Conservation (phyloP, 2,329 filamentous ascomycete genomes). For the Podosphaera fusca region DNA sequence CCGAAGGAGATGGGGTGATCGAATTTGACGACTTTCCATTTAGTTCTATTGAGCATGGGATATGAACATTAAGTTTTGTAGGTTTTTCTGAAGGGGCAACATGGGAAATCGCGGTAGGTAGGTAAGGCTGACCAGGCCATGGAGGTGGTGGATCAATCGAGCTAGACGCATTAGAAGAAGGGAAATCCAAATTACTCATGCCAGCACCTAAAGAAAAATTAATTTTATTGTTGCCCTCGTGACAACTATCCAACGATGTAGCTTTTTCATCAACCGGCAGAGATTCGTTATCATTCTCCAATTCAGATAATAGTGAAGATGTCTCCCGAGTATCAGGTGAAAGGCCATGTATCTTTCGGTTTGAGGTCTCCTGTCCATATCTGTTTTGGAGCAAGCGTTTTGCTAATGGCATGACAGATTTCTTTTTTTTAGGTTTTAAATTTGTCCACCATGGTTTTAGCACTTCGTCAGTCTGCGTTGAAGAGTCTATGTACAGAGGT, state of each 20-base stretch:
- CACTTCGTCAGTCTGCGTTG: constrained; percentile 15
- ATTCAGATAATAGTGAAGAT: no score
- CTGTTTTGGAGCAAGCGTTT: constrained; percentile 15
- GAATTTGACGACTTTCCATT: constrained; percentile 4
- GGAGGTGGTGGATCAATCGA: constrained; percentile 14
- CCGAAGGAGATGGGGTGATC: constrained; percentile 26
- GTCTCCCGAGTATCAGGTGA: no score
- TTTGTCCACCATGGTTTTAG: constrained; percentile 15
- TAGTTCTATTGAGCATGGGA: no score
- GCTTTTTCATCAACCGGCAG: no score
- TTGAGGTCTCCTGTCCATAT: background rate
- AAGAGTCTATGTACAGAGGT: constrained; percentile 11
- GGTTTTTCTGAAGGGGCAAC: constrained; percentile 5
- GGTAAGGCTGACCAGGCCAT: constrained; percentile 9
- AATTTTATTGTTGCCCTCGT: no score
- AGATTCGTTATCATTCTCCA: no score
- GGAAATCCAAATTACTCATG: constrained; percentile 11
- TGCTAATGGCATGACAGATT: constrained; percentile 12
- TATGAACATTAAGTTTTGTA: constrained; percentile 21
- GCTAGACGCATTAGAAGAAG: constrained; percentile 6
- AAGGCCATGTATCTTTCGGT: no score
- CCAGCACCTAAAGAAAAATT: no score
- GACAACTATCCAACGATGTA: no score
- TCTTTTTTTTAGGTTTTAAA: constrained; percentile 7
- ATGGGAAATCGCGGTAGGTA: background rate